These are phyloP conservation scores for Skeletonema grethae DNA, from an alignment of 108 stramenopile species.

Conservation along the genomic window DNA sequence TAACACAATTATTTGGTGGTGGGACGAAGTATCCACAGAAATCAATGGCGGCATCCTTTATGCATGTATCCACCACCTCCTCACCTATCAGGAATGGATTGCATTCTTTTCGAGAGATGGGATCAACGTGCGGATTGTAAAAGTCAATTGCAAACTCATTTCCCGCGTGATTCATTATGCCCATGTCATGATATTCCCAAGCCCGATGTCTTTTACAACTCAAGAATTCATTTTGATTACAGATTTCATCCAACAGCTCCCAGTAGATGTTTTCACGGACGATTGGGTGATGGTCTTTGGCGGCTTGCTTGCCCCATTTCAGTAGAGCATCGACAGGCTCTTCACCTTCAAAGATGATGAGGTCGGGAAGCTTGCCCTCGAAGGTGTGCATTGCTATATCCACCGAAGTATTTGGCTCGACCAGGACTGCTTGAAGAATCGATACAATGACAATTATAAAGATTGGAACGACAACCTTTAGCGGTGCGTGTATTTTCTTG, in stretches of 20 bases:
- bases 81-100: conserved; percentile 4
- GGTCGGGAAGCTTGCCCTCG: conserved; percentile 50
- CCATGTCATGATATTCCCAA: conserved; percentile 49
- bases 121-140: conserved; percentile 51
- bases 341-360: conserved; percentile 50
- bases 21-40: conserved; percentile 42
- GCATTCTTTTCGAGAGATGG: conserved; percentile 28
- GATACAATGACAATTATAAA: conserved; percentile 28
- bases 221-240: conserved; percentile 27
- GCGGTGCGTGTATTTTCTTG: conserved; percentile 16
- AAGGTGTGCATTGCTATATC: conserved; percentile 48
- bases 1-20: conserved; percentile 35
- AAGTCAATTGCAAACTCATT: conserved; percentile 44
- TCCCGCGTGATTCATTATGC: conserved; percentile 45
- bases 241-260: conserved; percentile 49
- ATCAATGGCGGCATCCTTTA: conserved; percentile 36
- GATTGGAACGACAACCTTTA: conserved; percentile 9
- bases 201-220: conserved; percentile 42
- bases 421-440: conserved; percentile 37
- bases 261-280: conserved; percentile 47
- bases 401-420: conserved; percentile 43
- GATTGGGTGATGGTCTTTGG: conserved; percentile 50
- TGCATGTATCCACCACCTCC: conserved; percentile 12
- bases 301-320: conserved; percentile 50
- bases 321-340: conserved; percentile 52